These are phyloP conservation scores for Clarireedia homoeocarpa DNA, from an alignment of 2,329 filamentous ascomycete species.

Conservation along the genomic window DNA sequence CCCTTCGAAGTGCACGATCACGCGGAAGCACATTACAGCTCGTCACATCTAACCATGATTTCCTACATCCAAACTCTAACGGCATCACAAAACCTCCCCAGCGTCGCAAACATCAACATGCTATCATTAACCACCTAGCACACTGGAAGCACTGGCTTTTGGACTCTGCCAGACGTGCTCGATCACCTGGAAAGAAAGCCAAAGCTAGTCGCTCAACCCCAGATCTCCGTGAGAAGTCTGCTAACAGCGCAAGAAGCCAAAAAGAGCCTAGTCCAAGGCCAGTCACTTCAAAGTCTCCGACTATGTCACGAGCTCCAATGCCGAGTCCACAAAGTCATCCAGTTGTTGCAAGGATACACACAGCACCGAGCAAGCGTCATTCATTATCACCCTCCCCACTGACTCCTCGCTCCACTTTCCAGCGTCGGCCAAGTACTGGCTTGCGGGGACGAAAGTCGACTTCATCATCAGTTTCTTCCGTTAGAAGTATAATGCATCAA, in stretches of 20 bases:
- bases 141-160: slow-evolving; percentile 67
- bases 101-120: slow-evolving; percentile 49
- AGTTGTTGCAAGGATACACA: slow-evolving; percentile 30
- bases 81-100: slow-evolving; percentile 26
- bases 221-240: slow-evolving; percentile 45
- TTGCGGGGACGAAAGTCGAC: slow-evolving; percentile 91
- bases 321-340: slow-evolving; percentile 28
- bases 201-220: slow-evolving; percentile 42
- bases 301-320: slow-evolving; percentile 28
- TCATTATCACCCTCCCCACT: slow-evolving; percentile 81
- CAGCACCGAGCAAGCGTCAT: slow-evolving; percentile 52
- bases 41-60: slow-evolving; percentile 59
- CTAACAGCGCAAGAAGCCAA: slow-evolving; percentile 33
- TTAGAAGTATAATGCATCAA: slow-evolving; percentile 80
- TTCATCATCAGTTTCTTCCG: slow-evolving; percentile 86
- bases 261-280: slow-evolving; percentile 51
- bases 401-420: slow-evolving; percentile 77
- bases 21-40: slow-evolving; percentile 81
- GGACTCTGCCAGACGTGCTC: slow-evolving; percentile 55
- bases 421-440: slow-evolving; percentile 69
- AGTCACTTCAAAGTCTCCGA: slow-evolving; percentile 44
- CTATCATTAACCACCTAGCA: slow-evolving; percentile 58
- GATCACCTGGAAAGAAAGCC: slow-evolving; percentile 40
- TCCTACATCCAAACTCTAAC: slow-evolving; percentile 43
- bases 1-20: slow-evolving; percentile 59